Conservation (phyloP, 2,329 filamentous ascomycete species). For the Phaeosphaeriaceae sp. region DNA sequence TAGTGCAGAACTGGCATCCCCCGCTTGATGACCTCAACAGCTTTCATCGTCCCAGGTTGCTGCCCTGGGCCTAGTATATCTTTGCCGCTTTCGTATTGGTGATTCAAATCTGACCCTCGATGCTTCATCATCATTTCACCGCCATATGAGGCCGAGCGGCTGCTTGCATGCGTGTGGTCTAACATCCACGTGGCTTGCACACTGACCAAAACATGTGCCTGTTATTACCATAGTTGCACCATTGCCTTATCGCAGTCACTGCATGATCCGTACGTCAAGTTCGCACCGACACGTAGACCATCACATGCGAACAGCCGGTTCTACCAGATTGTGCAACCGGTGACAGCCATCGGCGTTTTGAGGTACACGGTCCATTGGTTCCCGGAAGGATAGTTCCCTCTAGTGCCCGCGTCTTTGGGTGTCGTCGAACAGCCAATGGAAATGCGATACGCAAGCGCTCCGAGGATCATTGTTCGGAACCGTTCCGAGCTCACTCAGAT, state of each 20-base stretch:
- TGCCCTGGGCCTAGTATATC: neutral
- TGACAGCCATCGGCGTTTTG: neutral
- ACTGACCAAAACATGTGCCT: neutral
- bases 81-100: neutral
- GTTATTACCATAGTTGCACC: neutral
- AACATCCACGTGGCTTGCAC: neutral
- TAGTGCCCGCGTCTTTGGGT: neutral
- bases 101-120: neutral
- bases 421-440: neutral
- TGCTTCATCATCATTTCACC: neutral
- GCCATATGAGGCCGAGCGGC: neutral
- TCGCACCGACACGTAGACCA: neutral
- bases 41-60: neutral
- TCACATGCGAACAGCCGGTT: neutral
- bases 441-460: neutral
- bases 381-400: conserved; percentile 1
- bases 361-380: neutral
- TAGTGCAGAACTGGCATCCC: neutral
- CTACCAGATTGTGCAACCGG: neutral
- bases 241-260: neutral
- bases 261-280: neutral
- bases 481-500: neutral
- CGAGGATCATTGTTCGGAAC: neutral
- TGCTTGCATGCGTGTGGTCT: neutral
- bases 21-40: neutral